Base-by-base conservation (phyloP, 2,329 filamentous ascomycete genomes). In the Ploettnerulaceae sp. region DNA sequence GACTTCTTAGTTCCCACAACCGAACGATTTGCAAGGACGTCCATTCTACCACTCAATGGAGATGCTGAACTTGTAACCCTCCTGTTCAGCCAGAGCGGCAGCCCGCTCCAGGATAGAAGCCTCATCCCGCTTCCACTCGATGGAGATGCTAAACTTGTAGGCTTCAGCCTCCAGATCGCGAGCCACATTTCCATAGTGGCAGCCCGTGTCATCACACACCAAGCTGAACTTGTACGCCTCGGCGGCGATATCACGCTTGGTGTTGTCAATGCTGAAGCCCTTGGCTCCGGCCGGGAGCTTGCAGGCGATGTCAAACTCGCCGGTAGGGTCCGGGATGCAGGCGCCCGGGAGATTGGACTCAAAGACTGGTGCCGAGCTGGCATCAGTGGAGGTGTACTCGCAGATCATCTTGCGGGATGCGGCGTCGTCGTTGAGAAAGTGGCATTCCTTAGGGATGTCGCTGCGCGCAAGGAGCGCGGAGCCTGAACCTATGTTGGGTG, bases 21-120 rank as follows among this genome's bases (percentile, higher is more conserved):
- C n/a, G n/a, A n/a, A n/a, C n/a, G n/a, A n/a, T n/a, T n/a, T n/a
- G n/a, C n/a, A n/a, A n/a, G n/a, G n/a, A n/a, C n/a, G n/a, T n/a
- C n/a, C n/a, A n/a, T n/a, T 35, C 33, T 37, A 37, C 35, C 35
- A 37, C n/a, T n/a, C n/a, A n/a, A n/a, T n/a, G 22, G 22, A 25
- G 22, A 37, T 37, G 35, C 21, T 36, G 8, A 36, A n/a, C 15
- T 22, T 25, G 11, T 36, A 36, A 24, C 20, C 34, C 34, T 36
- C 34, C 21, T 36, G 34, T 22, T 36, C 34, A 25, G 25, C 34
- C n/a, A n/a, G n/a, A n/a, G n/a, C n/a, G n/a, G n/a, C n/a, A 25
- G 34, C 21, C n/a, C 34, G 34, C 3, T 9, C 34, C 34, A 25
- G 15, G 17, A 36, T 14, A 25, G 34, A 20, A 21, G 21, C 20